A percentile compares a stretch with the other conserved stretches of the same genome.
These are phyloP conservation scores for Hypomyces rosellus DNA, from an alignment of 2,329 filamentous ascomycete genomes.

Conservation along the genomic window DNA sequence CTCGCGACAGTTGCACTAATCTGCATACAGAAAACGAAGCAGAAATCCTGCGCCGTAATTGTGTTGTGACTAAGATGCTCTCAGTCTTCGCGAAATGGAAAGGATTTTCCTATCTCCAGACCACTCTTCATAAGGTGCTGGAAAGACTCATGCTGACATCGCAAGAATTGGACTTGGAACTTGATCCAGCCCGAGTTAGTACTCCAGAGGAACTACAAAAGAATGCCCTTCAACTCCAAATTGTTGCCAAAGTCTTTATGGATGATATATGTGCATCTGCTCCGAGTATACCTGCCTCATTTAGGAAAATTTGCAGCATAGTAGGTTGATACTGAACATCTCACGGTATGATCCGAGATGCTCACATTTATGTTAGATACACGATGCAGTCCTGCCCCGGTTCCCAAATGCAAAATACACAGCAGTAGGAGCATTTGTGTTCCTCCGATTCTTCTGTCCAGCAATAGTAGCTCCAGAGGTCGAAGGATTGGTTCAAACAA, in stretches of 20 bases:
- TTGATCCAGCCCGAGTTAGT: constrained; percentile 56
- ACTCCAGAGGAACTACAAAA: constrained; percentile 58
- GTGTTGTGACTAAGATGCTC: constrained; percentile 66
- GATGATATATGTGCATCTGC: constrained; percentile 63
- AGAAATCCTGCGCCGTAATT: constrained; percentile 60
- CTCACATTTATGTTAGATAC: constrained; percentile 40
- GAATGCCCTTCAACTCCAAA: constrained; percentile 58
- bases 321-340: constrained; percentile 32
- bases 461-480: constrained; percentile 65
- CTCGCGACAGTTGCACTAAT: constrained; percentile 9
- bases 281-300: constrained; percentile 54
- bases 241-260: constrained; percentile 65
- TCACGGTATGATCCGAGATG: neutral
- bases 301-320: constrained; percentile 62
- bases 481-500: constrained; percentile 54
- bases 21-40: constrained; percentile 52
- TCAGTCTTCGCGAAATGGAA: constrained; percentile 69
- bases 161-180: constrained; percentile 60
- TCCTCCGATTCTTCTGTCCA: constrained; percentile 66
- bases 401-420: constrained; percentile 68
- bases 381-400: constrained; percentile 53
- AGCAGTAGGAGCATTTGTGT: constrained; percentile 64
- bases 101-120: constrained; percentile 55
- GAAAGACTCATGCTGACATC: constrained; percentile 61
- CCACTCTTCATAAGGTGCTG: constrained; percentile 60